A percentile compares a stretch with the other conserved stretches of the same genome.
These are phyloP conservation scores for Eryngium alpinum DNA, from an alignment of 140 eudicot species.

Conservation along the genomic window DNA sequence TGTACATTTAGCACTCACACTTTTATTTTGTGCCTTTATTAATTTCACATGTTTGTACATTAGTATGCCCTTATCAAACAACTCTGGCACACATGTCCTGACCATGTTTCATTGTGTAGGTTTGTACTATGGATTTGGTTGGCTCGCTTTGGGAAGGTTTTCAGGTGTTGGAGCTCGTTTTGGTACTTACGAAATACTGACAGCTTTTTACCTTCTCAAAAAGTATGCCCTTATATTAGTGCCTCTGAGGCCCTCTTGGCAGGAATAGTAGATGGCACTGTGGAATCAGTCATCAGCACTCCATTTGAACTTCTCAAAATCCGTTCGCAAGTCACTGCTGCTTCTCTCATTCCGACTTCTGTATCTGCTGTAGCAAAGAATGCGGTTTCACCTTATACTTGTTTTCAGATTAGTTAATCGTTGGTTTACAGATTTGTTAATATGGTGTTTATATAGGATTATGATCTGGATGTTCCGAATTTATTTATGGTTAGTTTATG, in stretches of 20 bases:
- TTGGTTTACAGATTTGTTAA: too few relatives aligned
- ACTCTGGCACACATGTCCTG: too few relatives aligned
- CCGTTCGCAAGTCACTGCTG: slow-evolving; percentile 81
- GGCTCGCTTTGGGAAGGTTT: slow-evolving; percentile 69
- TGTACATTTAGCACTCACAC: too few relatives aligned
- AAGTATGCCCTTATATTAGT: too few relatives aligned
- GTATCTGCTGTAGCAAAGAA: slow-evolving; percentile 26
- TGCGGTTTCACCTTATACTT: slow-evolving; percentile 40
- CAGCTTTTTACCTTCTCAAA: slow-evolving; percentile 82
- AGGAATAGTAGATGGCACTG: slow-evolving; percentile 70
- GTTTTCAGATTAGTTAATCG: too few relatives aligned
- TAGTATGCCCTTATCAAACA: too few relatives aligned
- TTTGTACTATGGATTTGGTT: slow-evolving; percentile 70
- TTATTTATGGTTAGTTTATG: too few relatives aligned
- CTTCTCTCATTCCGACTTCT: slow-evolving; percentile 43
- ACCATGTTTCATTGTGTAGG: too few relatives aligned
- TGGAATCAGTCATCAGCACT: slow-evolving; percentile 63
- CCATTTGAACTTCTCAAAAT: slow-evolving; percentile 81
- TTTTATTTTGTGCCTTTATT: too few relatives aligned
- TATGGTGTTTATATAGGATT: too few relatives aligned
- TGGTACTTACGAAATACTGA: slow-evolving; percentile 79
- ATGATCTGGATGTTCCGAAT: too few relatives aligned
- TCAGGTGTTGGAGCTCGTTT: slow-evolving; percentile 71
- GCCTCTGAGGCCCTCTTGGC: slow-evolving; percentile 95
- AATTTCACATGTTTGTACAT: too few relatives aligned